Percentiles rank a stretch among this genome's conserved stretches.
These are phyloP conservation scores for Sclerotinia sclerotiorum DNA, from an alignment of 2,329 filamentous ascomycete species.

Conservation along the genomic window DNA sequence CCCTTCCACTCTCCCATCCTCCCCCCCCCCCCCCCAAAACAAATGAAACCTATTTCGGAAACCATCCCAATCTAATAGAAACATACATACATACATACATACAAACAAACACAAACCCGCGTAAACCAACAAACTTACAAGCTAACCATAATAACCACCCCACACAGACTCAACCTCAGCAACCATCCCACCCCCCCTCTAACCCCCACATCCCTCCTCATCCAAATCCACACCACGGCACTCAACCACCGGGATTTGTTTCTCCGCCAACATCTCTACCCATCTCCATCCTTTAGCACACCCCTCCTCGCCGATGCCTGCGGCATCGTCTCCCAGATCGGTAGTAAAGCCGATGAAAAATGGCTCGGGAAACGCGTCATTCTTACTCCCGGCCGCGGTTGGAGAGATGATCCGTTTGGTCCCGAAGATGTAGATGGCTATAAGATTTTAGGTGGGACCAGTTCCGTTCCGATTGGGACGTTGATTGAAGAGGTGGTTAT, in stretches of 20 bases:
- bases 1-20: too few species aligned
- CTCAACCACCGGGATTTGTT: slow-evolving; percentile 97
- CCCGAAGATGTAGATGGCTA: slow-evolving; percentile 67
- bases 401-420: slow-evolving; percentile 68
- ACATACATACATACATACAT: too few species aligned
- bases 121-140: too few species aligned
- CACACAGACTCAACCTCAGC: slow-evolving; percentile 52
- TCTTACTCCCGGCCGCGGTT: slow-evolving; percentile 74
- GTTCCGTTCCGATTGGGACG: slow-evolving; percentile 64
- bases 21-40: slow-evolving; percentile 38
- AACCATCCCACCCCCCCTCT: slow-evolving; percentile 63
- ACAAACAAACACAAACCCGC: too few species aligned
- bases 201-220: slow-evolving; percentile 65
- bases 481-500: slow-evolving; percentile 72
- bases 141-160: too few species aligned
- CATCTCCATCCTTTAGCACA: slow-evolving; percentile 73
- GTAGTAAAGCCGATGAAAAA: slow-evolving; percentile 52
- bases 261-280: slow-evolving; percentile 89
- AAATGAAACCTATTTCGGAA: slow-evolving; percentile 13
- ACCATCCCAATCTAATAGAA: neutral
- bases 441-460: slow-evolving; percentile 68
- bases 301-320: slow-evolving; percentile 82
- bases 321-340: slow-evolving; percentile 68
- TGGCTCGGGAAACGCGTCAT: slow-evolving; percentile 69
- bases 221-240: slow-evolving; percentile 75